Evolutionary conservation across 2,329 filamentous ascomycete genomes (phyloP).

Genomic region (Beauveria bassiana): DNA sequence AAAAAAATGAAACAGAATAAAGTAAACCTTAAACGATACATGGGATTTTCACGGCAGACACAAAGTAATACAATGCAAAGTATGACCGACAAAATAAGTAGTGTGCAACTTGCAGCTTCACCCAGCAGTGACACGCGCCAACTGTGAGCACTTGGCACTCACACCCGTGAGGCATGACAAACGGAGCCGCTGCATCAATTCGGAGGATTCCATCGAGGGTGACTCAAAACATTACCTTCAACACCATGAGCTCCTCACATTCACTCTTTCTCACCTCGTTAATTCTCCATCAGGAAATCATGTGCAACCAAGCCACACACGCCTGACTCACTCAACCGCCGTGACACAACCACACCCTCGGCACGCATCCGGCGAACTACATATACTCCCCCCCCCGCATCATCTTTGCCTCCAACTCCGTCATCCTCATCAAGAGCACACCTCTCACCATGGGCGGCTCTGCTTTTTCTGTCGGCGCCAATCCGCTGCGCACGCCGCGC

Average conservation of each 20-base stretch:
- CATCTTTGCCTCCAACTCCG: background rate
- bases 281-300: background rate
- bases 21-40: too few relatives aligned
- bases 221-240: background rate
- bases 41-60: background rate
- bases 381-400: background rate
- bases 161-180: background rate
- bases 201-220: too few relatives aligned
- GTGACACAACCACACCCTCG: background rate
- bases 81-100: too few relatives aligned
- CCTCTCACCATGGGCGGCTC: slow-evolving; percentile 53
- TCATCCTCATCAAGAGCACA: background rate
- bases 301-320: background rate
- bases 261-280: background rate
- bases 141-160: background rate
- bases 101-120: background rate
- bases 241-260: background rate
- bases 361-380: background rate
- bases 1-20: too few relatives aligned
- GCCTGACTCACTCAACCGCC: background rate
- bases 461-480: slow-evolving; percentile 41
- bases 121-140: background rate
- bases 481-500: slow-evolving; percentile 53
- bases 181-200: background rate
- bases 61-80: background rate